Evolutionary conservation across 2,329 filamentous ascomycete genomes (phyloP).

Genomic region (Sordariomycetes sp.): DNA sequence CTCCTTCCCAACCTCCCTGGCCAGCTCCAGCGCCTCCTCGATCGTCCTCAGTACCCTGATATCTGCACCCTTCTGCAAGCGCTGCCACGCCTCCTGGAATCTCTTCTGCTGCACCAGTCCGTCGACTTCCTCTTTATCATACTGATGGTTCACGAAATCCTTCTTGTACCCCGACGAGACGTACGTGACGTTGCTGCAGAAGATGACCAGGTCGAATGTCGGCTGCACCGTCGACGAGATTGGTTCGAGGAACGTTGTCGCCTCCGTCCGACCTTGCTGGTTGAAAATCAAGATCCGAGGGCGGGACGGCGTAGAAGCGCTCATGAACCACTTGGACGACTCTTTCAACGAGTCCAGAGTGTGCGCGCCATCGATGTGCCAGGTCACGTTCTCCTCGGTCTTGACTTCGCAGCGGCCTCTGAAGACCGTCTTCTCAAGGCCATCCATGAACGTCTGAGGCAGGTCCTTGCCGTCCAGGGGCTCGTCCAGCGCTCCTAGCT

Average conservation of each 20-base stretch:
- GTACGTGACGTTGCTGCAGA: conserved; percentile 68
- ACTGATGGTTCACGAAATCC: conserved; percentile 48
- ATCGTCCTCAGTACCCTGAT: conserved; percentile 42
- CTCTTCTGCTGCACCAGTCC: conserved; percentile 42
- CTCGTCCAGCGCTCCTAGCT: conserved; percentile 28
- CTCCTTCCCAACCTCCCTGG: conserved; percentile 25
- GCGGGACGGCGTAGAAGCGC: conserved; percentile 9
- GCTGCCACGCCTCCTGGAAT: conserved; percentile 41
- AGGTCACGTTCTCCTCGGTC: conserved; percentile 49
- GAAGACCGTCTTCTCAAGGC: conserved; percentile 67
- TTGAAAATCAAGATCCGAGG: conserved; percentile 72
- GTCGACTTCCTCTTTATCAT: conserved; percentile 40
- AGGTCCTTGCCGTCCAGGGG: conserved; percentile 26
- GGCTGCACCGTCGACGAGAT: conserved; percentile 27
- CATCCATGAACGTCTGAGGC: conserved; percentile 57
- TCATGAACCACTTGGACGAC: conserved; percentile 71
- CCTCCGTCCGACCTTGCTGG: conserved; percentile 55
- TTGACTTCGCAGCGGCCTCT: conserved; percentile 68
- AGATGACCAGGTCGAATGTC: conserved; percentile 65
- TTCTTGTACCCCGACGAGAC: conserved; percentile 39
- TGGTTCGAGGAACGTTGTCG: conserved; percentile 42
- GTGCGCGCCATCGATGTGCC: conserved; percentile 91
- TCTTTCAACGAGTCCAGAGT: conserved; percentile 82
- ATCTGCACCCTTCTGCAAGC: conserved; percentile 34
- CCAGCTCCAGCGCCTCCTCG: conserved; percentile 42